phyloP scores from a whole-genome alignment of 306 rosid species.

The Trichosanthes cucumerina region DNA sequence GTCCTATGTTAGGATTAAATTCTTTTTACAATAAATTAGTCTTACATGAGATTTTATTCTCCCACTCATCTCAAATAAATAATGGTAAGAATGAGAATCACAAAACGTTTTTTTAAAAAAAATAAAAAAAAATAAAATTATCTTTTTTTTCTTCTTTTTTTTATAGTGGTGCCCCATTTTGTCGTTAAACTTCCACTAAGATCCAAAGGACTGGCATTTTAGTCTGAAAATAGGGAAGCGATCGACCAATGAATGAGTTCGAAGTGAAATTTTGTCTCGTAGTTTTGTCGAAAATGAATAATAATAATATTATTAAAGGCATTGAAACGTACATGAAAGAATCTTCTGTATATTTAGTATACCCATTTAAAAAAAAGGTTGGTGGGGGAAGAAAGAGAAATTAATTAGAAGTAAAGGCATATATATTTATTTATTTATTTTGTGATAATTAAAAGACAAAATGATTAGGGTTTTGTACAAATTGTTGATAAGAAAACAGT shows the following conservation, averaged over 20 bases:
- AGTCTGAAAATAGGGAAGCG: not conserved
- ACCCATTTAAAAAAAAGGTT: not conserved
- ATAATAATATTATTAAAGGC: not conserved
- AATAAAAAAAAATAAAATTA: not conserved
- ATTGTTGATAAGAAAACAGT: not conserved
- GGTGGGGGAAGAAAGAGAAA: not conserved
- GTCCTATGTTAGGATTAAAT: not conserved
- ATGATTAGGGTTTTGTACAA: not conserved
- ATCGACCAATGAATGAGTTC: not conserved
- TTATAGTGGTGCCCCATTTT: not conserved
- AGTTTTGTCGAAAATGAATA: not conserved
- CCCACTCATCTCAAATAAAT: not conserved
- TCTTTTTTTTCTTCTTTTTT: not conserved
- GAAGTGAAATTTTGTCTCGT: constrained; percentile 2
- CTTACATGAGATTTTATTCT: not conserved
- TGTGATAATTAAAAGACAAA: not conserved
- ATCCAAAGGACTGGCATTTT: not conserved
- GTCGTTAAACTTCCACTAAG: not conserved
- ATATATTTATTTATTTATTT: not conserved
- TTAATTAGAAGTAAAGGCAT: not conserved
- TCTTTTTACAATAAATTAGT: not conserved
- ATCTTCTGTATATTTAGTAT: not conserved
- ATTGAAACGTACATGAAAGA: not conserved
- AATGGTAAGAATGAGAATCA: not conserved
- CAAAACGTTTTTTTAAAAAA: not conserved